A percentile compares a stretch with the other conserved stretches of the same genome.
Evolutionary conservation across 2,329 filamentous ascomycete genomes (phyloP).

Genomic region (Thelonectria discophora): DNA sequence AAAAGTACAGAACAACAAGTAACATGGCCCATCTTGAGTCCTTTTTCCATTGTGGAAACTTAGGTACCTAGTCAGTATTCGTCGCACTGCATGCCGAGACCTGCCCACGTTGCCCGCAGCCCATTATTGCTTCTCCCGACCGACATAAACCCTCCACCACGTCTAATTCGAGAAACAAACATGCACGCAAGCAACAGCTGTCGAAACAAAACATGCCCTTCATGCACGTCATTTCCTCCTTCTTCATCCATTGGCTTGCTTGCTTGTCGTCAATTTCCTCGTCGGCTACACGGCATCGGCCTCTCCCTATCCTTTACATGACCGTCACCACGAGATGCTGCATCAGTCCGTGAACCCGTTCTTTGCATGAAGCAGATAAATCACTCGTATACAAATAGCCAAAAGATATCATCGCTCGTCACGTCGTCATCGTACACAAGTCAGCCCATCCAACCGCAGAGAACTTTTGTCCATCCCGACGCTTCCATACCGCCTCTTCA

Average conservation of each 20-base stretch:
- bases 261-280: slow-evolving; percentile 8
- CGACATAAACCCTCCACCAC: too few species aligned
- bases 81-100: too few species aligned
- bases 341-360: slow-evolving; percentile 2
- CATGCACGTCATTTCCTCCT: too few species aligned
- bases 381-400: slow-evolving; percentile 4
- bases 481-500: slow-evolving; percentile 1
- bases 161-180: too few species aligned
- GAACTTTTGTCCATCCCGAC: neutral
- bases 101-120: too few species aligned
- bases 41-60: too few species aligned
- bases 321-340: neutral
- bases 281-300: slow-evolving; percentile 13
- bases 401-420: slow-evolving; percentile 9
- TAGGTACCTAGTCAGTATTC: too few species aligned
- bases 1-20: too few species aligned
- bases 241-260: neutral
- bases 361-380: slow-evolving; percentile 9
- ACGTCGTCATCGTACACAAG: slow-evolving; percentile 17
- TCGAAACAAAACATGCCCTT: neutral
- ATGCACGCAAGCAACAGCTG: neutral
- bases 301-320: neutral
- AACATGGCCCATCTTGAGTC: too few species aligned
- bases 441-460: neutral
- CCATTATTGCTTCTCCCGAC: too few species aligned